Evolutionary conservation across 1,284 basidiomycete species (phyloP), one percentile per base, ranked within the genome.

Genomic region (Phellopilus nigrolimitatus): DNA sequence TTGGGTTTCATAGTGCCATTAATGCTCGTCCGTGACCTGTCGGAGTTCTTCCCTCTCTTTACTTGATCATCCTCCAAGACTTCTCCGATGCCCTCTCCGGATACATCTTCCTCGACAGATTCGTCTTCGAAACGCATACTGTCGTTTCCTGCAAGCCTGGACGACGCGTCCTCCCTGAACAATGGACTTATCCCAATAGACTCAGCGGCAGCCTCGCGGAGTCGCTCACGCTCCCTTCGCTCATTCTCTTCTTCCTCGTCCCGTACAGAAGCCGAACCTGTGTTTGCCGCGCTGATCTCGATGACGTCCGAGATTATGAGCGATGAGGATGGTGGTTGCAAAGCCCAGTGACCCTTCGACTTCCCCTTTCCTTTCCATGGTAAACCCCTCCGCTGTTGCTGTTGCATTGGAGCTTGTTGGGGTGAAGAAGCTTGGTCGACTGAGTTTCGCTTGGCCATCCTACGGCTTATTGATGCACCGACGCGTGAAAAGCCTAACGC

Each of bases 171-270:
- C 53, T 68, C 65, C 44, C 66, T 57, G 25, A 69, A 54, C 17
- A 64, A 63, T 27, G 66, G 62, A 47, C 71, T 72, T 31, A 89
- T 71, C 8, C 87, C 87, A 46, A 89, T 78, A 5, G 82, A 79
- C 60, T 86, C 81, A 0, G 86, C 87, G 15, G 88, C 88, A 31
- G 78, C 80, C 51, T 85, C 82, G 25, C 85, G 71, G 36, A 90
- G 67, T 22, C 84, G 76, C 56, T 83, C 78, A 12, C 86, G 77
- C 59, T 89, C 87, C 60, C 82, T 79, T 36, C 78, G 72, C 60
- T 89, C 86, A 47, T 75, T 75, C 56, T 85, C 72, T 3, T 59
- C 60, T 31, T 59, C 54, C 10, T 59, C 54, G 65, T 52, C 70
- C 62, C 49, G 67, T 33, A 52, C 45, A 36, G 54, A 44, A 15